Base-by-base conservation (phyloP, 2,329 filamentous ascomycete genomes). In the Tolypocladium paradoxum region DNA sequence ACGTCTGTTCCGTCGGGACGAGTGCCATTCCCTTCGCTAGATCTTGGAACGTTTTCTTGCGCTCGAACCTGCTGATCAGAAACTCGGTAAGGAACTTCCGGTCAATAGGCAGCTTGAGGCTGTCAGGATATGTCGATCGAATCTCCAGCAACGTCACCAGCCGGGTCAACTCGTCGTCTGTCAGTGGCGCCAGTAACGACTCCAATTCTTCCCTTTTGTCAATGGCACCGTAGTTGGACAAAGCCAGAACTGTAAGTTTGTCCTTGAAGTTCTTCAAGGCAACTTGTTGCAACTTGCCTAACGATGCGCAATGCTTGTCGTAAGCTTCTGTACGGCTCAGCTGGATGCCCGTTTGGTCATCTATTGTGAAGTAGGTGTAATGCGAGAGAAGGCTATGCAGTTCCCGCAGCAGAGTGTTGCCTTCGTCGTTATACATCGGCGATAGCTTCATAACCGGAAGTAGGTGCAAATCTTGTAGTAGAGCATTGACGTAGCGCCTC, bases 181-280 rank as follows among this genome's bases (percentile, higher is more conserved):
- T 79, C 50, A 99, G 73, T 12, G 79, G 73, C 53, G 83, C 81
- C 6, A 99, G 73, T 58, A 96, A 85, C 27, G 81, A 78, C 64
- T 87, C 81, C 18, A 99, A 76, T 60, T 97, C 93, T 6, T 80
- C 76, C 45, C 89, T 79, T 63, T 88, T 85, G 58, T 91, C 86
- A 57, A 99, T 87, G 4, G 90, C 87, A 2, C 86, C 90, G 65
- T 95, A 95, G 65, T 99, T 97, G 20, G 93, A 93, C 38, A 99
- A 73, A 1, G 92, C 89, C 55, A 99, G 73, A 38, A 99, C 86
- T n/a, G 86, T 90, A 37, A 99, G 73, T 69, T 96, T 96, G 7
- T 90, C 83, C 61, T 88, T 90, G 70, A 96, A 96, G 61, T 90
- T 76, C 63, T 85, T 90, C 62, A 95, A 77, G 24, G 85, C 82